phyloP scores from a whole-genome alignment of 352 stramenopile species.

The Peronospora destructor region DNA sequence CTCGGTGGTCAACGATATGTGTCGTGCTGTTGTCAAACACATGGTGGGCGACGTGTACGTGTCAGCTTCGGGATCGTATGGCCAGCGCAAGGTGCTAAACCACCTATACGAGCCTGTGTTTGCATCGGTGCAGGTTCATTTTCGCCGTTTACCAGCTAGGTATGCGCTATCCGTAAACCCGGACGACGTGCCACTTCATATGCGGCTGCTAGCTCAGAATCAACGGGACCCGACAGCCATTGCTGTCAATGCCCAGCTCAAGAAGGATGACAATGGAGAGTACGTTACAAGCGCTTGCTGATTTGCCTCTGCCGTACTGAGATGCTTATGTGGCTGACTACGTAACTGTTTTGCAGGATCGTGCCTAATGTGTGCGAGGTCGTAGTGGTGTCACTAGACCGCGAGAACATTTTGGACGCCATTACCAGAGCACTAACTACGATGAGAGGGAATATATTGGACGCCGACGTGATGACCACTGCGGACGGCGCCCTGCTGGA shows the following conservation, averaged over 20 bases:
- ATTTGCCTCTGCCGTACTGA: neutral
- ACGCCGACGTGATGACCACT: slow-evolving; percentile 84
- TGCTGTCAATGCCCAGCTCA: slow-evolving; percentile 73
- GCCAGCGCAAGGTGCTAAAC: slow-evolving; percentile 74
- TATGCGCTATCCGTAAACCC: slow-evolving; percentile 82
- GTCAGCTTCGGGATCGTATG: slow-evolving; percentile 53
- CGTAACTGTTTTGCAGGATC: slow-evolving; percentile 34
- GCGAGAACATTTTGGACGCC: slow-evolving; percentile 72
- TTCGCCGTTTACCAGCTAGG: slow-evolving; percentile 67
- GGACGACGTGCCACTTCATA: slow-evolving; percentile 83
- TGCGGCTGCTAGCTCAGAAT: slow-evolving; percentile 77
- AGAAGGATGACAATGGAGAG: slow-evolving; percentile 85
- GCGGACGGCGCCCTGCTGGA: slow-evolving; percentile 71
- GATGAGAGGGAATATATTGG: slow-evolving; percentile 83
- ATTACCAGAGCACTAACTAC: slow-evolving; percentile 73
- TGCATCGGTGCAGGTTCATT: slow-evolving; percentile 77
- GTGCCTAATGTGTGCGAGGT: slow-evolving; percentile 76
- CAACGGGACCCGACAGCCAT: slow-evolving; percentile 76
- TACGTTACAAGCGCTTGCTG: slow-evolving; percentile 28
- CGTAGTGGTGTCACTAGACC: slow-evolving; percentile 69
- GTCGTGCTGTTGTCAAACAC: slow-evolving; percentile 79
- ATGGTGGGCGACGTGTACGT: slow-evolving; percentile 86
- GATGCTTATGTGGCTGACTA: slow-evolving; percentile 5
- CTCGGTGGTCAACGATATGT: slow-evolving; percentile 87
- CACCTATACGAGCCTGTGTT: slow-evolving; percentile 84